These are phyloP conservation scores for Rhizopus microsporus DNA, from an alignment of 371 early-diverging fungal species.

Conservation along the genomic window DNA sequence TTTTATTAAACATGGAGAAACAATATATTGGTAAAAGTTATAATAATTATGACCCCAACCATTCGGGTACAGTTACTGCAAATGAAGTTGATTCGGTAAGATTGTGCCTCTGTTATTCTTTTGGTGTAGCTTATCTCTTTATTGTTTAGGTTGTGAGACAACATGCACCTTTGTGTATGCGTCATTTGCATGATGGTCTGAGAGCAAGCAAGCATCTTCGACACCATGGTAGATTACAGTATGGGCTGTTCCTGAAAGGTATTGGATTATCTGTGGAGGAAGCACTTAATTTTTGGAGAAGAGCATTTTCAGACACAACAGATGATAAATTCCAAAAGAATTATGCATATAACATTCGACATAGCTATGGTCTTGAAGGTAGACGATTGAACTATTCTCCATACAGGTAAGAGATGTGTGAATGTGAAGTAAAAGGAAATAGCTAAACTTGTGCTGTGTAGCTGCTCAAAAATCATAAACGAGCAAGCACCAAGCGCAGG, in stretches of 20 bases:
- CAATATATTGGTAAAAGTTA: slow-evolving; percentile 77
- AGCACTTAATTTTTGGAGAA: slow-evolving; percentile 91
- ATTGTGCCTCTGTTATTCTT: not conserved
- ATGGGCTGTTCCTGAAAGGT: slow-evolving; percentile 93
- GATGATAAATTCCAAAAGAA: slow-evolving; percentile 91
- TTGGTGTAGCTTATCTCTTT: not conserved
- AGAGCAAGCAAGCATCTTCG: slow-evolving; percentile 78
- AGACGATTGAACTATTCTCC: slow-evolving; percentile 90
- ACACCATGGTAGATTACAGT: slow-evolving; percentile 91
- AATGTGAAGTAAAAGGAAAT: not conserved
- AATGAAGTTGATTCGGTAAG: slow-evolving; percentile 66
- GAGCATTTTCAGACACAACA: slow-evolving; percentile 71
- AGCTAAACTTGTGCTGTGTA: slow-evolving; percentile 10
- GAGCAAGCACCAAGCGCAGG: slow-evolving; percentile 75
- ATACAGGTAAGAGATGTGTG: slow-evolving; percentile 62
- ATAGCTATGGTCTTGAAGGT: slow-evolving; percentile 99
- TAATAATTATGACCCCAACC: slow-evolving; percentile 32
- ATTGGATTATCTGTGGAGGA: slow-evolving; percentile 91
- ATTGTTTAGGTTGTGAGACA: slow-evolving; percentile 45
- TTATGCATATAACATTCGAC: slow-evolving; percentile 96
- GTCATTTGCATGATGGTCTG: slow-evolving; percentile 71
- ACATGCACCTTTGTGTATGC: slow-evolving; percentile 95
- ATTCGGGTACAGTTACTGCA: slow-evolving; percentile 60
- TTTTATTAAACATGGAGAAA: slow-evolving; percentile 82
- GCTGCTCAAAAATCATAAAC: slow-evolving; percentile 90